Percentiles rank a stretch among this genome's conserved stretches.
phyloP scores from a whole-genome alignment of 2,329 filamentous ascomycete genomes.

The Sarocladium strictum region DNA sequence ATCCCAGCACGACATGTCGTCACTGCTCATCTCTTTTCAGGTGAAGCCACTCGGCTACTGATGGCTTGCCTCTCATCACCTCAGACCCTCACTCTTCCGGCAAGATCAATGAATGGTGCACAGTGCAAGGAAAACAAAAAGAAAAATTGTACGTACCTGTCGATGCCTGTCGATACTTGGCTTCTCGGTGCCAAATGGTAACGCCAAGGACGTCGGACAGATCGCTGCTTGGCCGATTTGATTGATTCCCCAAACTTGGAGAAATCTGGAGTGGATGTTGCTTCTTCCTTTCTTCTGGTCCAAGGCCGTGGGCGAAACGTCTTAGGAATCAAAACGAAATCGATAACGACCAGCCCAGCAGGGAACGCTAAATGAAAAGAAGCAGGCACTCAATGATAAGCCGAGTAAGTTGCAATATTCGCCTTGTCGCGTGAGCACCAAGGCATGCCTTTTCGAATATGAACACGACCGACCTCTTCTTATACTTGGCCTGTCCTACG shows the following conservation, averaged over 20 bases:
- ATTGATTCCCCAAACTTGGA: background rate
- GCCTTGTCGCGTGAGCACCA: background rate
- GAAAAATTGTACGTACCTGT: background rate
- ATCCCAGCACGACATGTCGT: background rate
- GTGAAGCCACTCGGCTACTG: background rate
- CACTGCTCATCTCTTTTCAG: background rate
- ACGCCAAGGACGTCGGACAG: background rate
- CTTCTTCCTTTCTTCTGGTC: background rate
- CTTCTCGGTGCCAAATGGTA: background rate
- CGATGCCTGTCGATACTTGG: background rate
- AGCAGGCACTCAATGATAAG: background rate
- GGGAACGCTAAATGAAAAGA: background rate
- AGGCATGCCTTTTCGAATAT: background rate
- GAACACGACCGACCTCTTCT: background rate
- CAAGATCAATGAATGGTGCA: background rate
- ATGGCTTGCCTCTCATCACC: too few relatives aligned
- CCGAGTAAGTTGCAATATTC: background rate
- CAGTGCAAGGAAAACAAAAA: background rate
- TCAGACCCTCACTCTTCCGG: too few relatives aligned
- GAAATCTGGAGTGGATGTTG: background rate
- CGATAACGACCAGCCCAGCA: too few relatives aligned
- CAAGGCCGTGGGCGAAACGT: too few relatives aligned
- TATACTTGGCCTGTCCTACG: too few relatives aligned
- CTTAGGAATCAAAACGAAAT: too few relatives aligned
- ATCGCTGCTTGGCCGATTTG: conserved; percentile 1